Evolutionary conservation across 164 flowering plant species (phyloP).

Genomic region (Nelumbo lutea): DNA sequence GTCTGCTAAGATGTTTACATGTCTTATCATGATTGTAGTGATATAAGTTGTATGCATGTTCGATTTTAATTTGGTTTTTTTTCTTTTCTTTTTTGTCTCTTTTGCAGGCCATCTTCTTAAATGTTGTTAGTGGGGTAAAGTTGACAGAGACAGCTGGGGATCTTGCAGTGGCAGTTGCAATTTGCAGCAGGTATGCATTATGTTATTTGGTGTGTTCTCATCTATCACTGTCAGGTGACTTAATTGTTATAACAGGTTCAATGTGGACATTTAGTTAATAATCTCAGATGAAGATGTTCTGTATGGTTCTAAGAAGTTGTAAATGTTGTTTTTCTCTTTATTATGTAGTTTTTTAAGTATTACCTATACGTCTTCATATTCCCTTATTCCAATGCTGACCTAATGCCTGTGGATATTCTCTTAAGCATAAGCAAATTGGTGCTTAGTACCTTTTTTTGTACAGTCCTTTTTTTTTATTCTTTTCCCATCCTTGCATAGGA

Average conservation of each 20-base stretch:
- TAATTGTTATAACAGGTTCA: neutral
- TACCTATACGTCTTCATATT: neutral
- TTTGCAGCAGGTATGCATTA: slow-evolving; percentile 80
- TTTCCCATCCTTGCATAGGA: neutral
- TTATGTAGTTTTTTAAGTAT: neutral
- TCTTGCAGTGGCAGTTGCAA: slow-evolving; percentile 95
- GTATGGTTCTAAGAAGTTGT: neutral
- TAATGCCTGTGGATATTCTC: too few relatives aligned
- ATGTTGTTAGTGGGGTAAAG: slow-evolving; percentile 77
- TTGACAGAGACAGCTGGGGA: slow-evolving; percentile 88
- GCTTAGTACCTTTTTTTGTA: too few relatives aligned
- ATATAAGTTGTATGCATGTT: neutral
- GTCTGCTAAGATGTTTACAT: neutral
- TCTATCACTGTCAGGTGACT: neutral
- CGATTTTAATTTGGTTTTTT: neutral
- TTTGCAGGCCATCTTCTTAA: slow-evolving; percentile 64
- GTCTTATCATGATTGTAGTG: neutral
- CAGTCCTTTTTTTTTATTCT: neutral
- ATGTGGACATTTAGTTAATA: neutral
- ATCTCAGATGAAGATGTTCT: neutral
- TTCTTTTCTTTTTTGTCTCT: slow-evolving; percentile 1
- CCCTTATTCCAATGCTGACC: too few relatives aligned
- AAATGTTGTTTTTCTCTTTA: neutral
- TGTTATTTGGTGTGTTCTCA: neutral
- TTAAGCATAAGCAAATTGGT: too few relatives aligned